Conservation (phyloP, 2,329 filamentous ascomycete genomes). For the Cladophialophora psammophila region DNA sequence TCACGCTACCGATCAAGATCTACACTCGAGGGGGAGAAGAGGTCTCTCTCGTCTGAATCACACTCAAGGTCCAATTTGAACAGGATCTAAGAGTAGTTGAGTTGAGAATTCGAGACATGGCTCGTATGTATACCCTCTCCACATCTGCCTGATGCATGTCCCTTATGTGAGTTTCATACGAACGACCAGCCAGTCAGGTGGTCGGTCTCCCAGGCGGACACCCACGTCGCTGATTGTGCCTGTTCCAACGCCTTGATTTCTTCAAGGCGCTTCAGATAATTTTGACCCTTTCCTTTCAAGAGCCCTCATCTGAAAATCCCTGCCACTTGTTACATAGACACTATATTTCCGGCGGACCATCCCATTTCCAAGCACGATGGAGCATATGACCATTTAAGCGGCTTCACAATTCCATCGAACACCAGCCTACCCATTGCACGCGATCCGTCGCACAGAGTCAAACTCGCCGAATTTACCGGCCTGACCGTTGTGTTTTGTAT, state of each 20-base stretch:
- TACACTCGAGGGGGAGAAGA: not conserved
- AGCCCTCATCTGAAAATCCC: not conserved
- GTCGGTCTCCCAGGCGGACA: not conserved
- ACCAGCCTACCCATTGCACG: constrained; percentile 43
- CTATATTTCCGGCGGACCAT: constrained; percentile 45
- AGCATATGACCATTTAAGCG: constrained; percentile 49
- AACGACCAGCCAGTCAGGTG: not conserved
- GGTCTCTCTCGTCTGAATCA: not conserved
- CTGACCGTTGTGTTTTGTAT: constrained; percentile 54
- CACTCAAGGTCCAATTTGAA: not conserved
- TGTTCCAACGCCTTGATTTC: not conserved
- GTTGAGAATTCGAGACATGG: constrained; percentile 14
- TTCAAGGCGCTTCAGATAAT: not conserved
- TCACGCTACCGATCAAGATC: not conserved
- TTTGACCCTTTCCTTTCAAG: not conserved
- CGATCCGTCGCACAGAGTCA: constrained; percentile 31
- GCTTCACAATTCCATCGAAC: constrained; percentile 42
- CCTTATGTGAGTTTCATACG: not conserved
- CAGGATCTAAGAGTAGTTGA: not conserved
- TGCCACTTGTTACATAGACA: constrained; percentile 33
- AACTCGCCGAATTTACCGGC: constrained; percentile 47
- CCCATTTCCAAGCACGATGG: constrained; percentile 52
- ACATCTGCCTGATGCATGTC: not conserved
- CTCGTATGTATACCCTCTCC: constrained; percentile 20
- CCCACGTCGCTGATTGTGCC: not conserved